Evolutionary conservation across 768 basidiomycete genomes (phyloP).

Genomic region (Leccinum uliginosum): DNA sequence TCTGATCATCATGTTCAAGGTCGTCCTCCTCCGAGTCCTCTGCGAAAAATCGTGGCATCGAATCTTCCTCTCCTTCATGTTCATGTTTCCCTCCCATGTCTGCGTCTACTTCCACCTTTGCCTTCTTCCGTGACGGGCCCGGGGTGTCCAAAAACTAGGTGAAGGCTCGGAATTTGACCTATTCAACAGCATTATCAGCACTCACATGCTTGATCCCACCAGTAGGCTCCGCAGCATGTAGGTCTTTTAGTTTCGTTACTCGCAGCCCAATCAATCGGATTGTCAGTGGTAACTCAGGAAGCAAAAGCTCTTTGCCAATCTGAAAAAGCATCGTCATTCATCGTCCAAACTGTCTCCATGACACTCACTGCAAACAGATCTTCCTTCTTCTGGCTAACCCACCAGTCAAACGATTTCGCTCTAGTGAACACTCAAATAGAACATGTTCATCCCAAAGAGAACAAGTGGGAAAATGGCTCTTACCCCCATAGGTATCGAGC

Average conservation of each 20-base stretch:
- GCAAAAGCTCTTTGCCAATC: conserved; percentile 78
- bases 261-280: conserved; percentile 86
- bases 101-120: conserved; percentile 26
- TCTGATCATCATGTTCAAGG: conserved; percentile 4
- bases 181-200: background rate
- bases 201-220: conserved; percentile 73
- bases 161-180: background rate
- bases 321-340: conserved; percentile 27
- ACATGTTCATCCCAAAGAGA: conserved; percentile 5
- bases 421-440: conserved; percentile 63
- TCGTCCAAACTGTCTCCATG: background rate
- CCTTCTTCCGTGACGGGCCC: conserved; percentile 37
- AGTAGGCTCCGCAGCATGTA: conserved; percentile 42
- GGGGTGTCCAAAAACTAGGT: conserved; percentile 56
- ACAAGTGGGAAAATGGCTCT: background rate
- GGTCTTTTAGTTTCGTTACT: conserved; percentile 85
- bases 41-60: conserved; percentile 54
- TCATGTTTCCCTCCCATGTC: conserved; percentile 17
- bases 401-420: conserved; percentile 73
- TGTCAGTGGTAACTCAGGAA: conserved; percentile 73
- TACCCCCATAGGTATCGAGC: conserved; percentile 83
- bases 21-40: conserved; percentile 31
- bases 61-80: conserved; percentile 23
- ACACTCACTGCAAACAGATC: conserved; percentile 68
- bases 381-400: conserved; percentile 68